Base-by-base conservation (phyloP, 2,329 filamentous ascomycete species). In the Colletotrichum destructivum region DNA sequence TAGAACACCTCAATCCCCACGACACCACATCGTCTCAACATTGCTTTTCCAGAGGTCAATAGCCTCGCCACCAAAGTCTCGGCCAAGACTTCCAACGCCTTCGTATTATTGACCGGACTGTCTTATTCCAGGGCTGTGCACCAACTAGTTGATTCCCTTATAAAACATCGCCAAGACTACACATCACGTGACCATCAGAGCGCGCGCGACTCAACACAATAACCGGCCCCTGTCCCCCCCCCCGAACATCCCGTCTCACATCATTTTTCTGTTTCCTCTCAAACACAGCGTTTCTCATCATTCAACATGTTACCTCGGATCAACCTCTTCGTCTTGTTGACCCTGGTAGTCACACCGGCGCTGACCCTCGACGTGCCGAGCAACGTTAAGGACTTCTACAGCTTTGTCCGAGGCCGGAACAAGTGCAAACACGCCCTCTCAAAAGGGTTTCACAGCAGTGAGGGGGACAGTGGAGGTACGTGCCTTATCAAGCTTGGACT, bases 381-480 rank as follows among this genome's bases (percentile, higher is more conserved):
- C 55, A 86, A 86, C 69, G 77, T 87, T 23, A 76, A 79, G 57
- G 75, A 68, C 63, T 82, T 87, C 67, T 84, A 84, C 76, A 78
- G 85, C 66, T 79, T 77, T 64, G 76, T 87, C 71, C 78, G 79
- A 70, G 75, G 73, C 26, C 76, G 81, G 55, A 80, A 81, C 31
- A 74, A 81, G 54, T 87, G 85, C 74, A 78, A 75, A 52, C 80
- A 82, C 18, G 73, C 76, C 3, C 78, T 86, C 4, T 80, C 81
- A n/a, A 75, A 73, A 0, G 83, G 83, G 2, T 85, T 86, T 74
- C 81, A 82, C 76, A 84, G 82, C 74, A 72, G 76, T 6, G 77
- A 83, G 18, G 78, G 78, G 38, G 81, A 81, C 55, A 75, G 79
- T 31, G 81, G 80, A 57, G 79, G 83, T 84, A 77, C 69, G 77